Evolutionary conservation across 768 basidiomycete species (phyloP), one percentile per base, ranked within the genome.

Genomic region (Suillus tomentosus): DNA sequence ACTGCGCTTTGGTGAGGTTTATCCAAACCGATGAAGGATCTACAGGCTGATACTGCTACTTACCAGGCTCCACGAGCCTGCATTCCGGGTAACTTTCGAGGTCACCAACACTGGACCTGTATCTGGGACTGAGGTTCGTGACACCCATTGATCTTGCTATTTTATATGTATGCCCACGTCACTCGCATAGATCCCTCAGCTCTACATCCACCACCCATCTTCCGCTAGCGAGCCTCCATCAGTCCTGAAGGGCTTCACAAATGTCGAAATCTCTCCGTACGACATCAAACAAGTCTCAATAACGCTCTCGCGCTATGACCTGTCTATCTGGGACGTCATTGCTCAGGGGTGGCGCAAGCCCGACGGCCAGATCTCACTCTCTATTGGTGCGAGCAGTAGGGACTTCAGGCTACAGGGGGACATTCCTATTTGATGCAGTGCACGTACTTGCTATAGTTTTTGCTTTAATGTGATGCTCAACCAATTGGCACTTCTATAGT

Each of bases 281-380:
- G 70, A 85, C 70, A 80, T 67, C 36, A 73, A 77, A 68, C 70
- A 63, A 7, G 84, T 86, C 15, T 79, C 75, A 10, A 79, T 91
- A 66, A 79, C 77, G 15, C 76, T 91, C 51, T 85, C 87, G 15
- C 78, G 87, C 51, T 86, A 88, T 68, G 86, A 88, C 66, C 71
- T 90, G 67, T 87, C 84, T n/a, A 81, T 88, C 62, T 92, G 90
- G 91, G 88, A 92, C 74, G 82, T 81, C 6, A 80, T 71, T 14
- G 76, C 77, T 43, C 91, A 92, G 75, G 84, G 87, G 1, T 93
- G 91, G 91, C 47, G 61, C 17, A 62, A 62, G 14, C 61, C 61
- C 14, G 50, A 34, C 3, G 61, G 54, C 7, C 24, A 58, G 31
- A 59, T 62, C 54, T n/a, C 61, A 15, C 39, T 62, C 34, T 62